These are phyloP conservation scores for Delonix regia DNA, from an alignment of 306 rosid species.

Conservation along the genomic window DNA sequence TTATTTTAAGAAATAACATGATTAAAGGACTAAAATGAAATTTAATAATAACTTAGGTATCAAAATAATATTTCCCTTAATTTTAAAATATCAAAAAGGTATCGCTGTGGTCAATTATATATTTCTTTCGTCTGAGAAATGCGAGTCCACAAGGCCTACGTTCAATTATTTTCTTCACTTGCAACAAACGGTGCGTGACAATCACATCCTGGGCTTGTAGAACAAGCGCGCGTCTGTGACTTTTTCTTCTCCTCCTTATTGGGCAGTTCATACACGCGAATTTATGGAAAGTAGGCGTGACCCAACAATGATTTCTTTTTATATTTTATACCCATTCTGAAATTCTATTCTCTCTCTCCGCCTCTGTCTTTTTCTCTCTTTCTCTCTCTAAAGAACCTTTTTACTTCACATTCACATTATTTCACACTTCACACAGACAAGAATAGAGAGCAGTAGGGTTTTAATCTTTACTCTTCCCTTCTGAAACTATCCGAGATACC, in stretches of 20 bases:
- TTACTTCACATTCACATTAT: constrained; percentile 10
- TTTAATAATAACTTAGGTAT: too few relatives aligned
- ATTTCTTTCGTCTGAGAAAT: background rate
- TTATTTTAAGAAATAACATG: too few relatives aligned
- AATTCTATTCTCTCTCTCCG: background rate
- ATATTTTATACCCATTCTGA: background rate
- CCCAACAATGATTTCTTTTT: background rate
- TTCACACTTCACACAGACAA: constrained; percentile 10
- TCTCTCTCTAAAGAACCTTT: background rate
- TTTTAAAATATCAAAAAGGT: background rate
- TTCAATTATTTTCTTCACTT: background rate
- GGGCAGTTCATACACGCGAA: background rate
- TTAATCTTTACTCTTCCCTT: constrained; percentile 24
- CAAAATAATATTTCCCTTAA: too few relatives aligned
- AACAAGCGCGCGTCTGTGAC: background rate
- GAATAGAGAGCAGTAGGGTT: constrained; percentile 52
- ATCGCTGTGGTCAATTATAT: background rate
- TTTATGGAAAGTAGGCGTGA: background rate
- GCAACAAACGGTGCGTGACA: background rate
- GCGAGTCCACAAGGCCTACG: background rate
- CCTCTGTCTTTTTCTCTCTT: background rate
- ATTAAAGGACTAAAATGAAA: too few relatives aligned
- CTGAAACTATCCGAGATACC: constrained; percentile 47
- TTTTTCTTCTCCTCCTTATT: background rate
- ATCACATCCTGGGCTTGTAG: background rate